A percentile compares a stretch with the other conserved stretches of the same genome.
These are phyloP conservation scores for Cardiosporidium cionae DNA, from an alignment of 169 alveolate species.

Conservation along the genomic window DNA sequence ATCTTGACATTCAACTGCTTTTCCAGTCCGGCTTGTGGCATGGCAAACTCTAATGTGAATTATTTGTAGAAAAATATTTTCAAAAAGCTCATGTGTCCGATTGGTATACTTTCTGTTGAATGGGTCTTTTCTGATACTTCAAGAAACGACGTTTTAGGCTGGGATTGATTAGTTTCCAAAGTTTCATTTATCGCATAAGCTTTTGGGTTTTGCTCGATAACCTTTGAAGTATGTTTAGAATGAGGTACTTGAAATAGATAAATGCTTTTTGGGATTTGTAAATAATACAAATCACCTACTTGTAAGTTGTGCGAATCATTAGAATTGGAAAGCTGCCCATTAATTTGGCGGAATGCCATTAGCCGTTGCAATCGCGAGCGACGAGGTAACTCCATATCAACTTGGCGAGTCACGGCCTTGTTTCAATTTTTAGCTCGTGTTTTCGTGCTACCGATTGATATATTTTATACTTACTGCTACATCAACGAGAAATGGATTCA, in stretches of 20 bases:
- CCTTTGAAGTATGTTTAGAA: too few species aligned
- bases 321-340: too few species aligned
- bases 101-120: background rate
- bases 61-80: background rate
- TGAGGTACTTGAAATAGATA: too few species aligned
- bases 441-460: too few species aligned
- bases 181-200: too few species aligned
- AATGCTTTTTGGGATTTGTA: too few species aligned
- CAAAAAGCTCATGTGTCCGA: background rate
- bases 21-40: background rate
- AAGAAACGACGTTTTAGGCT: background rate
- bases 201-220: too few species aligned
- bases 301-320: too few species aligned
- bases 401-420: background rate
- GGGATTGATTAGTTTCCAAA: background rate
- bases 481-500: conserved; percentile 37
- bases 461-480: conserved; percentile 19
- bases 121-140: background rate
- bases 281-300: too few species aligned
- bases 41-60: background rate
- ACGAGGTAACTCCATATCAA: background rate
- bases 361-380: background rate
- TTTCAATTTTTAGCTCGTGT: background rate
- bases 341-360: too few species aligned
- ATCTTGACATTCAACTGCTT: conserved; percentile 27